phyloP scores from a whole-genome alignment of 495 filamentous ascomycete species.

The Lineolata rhizophorae region DNA sequence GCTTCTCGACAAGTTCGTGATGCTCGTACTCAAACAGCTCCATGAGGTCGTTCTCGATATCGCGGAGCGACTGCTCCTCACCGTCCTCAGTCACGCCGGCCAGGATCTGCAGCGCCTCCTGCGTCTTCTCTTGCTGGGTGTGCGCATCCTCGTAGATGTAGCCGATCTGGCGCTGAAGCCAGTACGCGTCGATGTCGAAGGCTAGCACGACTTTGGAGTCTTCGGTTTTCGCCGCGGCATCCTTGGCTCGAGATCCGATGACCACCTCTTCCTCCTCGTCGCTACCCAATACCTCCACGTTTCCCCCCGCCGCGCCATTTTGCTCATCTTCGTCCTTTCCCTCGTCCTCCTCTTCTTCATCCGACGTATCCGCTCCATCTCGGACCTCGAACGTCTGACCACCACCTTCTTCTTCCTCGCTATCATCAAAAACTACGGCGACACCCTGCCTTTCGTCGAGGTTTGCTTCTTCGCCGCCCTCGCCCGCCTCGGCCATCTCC shows the following conservation, averaged over 20 bases:
- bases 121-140: slow-evolving; percentile 71
- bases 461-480: slow-evolving; percentile 45
- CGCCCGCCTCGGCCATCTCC: slow-evolving; percentile 41
- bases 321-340: slow-evolving; percentile 29
- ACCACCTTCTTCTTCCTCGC: slow-evolving; percentile 76
- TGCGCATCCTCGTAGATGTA: slow-evolving; percentile 74
- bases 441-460: slow-evolving; percentile 90
- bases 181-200: slow-evolving; percentile 88
- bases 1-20: slow-evolving; percentile 73
- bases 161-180: slow-evolving; percentile 87
- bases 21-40: slow-evolving; percentile 95
- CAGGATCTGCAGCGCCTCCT: slow-evolving; percentile 58
- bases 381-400: slow-evolving; percentile 55
- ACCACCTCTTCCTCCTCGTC: slow-evolving; percentile 40
- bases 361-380: slow-evolving; percentile 49
- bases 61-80: slow-evolving; percentile 60
- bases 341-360: slow-evolving; percentile 41
- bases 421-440: slow-evolving; percentile 86
- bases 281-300: slow-evolving; percentile 25
- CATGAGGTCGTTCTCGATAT: slow-evolving; percentile 96
- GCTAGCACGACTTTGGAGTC: slow-evolving; percentile 48
- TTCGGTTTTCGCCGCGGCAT: slow-evolving; percentile 21
- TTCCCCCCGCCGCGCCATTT: slow-evolving; percentile 28
- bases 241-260: slow-evolving; percentile 37
- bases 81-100: slow-evolving; percentile 52